phyloP scores from a whole-genome alignment of 768 basidiomycete genomes.

The Erythrobasidium yunnanense region DNA sequence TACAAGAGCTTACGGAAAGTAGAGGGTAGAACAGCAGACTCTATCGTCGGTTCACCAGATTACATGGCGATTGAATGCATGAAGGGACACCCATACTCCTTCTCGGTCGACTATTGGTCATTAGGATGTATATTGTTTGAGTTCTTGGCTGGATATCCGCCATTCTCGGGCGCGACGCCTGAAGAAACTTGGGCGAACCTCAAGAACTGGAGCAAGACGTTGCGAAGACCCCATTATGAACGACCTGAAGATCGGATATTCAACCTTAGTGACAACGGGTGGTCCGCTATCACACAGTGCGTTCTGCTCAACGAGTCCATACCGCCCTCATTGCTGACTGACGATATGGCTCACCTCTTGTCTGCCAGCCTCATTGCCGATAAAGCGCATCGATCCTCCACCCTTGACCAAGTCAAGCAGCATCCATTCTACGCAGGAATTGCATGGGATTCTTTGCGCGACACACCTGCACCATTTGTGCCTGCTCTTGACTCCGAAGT shows the following conservation, averaged over 20 bases:
- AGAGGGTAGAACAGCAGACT: conserved; percentile 89
- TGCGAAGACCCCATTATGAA: conserved; percentile 88
- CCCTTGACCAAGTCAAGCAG: conserved; percentile 57
- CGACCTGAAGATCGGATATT: conserved; percentile 92
- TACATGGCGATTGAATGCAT: conserved; percentile 68
- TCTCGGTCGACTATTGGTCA: conserved; percentile 96
- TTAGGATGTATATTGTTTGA: conserved; percentile 97
- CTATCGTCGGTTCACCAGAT: conserved; percentile 93
- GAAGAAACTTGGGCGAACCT: conserved; percentile 99
- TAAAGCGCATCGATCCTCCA: conserved; percentile 64
- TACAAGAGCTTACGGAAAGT: conserved; percentile 83
- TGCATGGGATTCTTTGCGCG: conserved; percentile 69
- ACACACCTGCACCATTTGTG: conserved; percentile 69
- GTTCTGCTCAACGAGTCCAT: neutral
- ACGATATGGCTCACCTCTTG: neutral
- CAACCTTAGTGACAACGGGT: conserved; percentile 82
- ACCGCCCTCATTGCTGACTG: neutral
- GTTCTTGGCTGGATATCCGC: conserved; percentile 91
- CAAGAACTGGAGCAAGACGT: conserved; percentile 90
- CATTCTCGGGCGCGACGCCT: conserved; percentile 86
- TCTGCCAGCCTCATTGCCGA: conserved; percentile 67
- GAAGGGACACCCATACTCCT: conserved; percentile 85
- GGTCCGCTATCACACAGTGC: conserved; percentile 83
- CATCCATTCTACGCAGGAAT: conserved; percentile 74
- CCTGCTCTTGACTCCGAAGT: conserved; percentile 87